A percentile compares a stretch with the other conserved stretches of the same genome.
Conservation (phyloP, 2,329 filamentous ascomycete genomes). For the Fusarium guadeloupense region DNA sequence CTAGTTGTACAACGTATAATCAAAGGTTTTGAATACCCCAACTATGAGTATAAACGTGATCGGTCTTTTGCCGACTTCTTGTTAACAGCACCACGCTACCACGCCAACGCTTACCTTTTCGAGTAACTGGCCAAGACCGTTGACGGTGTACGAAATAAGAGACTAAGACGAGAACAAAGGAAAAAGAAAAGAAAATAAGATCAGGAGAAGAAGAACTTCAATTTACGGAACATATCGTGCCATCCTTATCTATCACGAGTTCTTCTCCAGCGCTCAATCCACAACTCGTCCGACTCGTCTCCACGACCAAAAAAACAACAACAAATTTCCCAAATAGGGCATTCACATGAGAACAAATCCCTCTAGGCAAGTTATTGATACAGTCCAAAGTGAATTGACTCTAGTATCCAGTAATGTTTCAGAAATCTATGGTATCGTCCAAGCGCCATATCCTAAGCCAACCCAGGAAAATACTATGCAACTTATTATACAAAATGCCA, state of each 20-base stretch:
- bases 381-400: neutral
- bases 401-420: neutral
- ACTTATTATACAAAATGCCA: constrained; percentile 1
- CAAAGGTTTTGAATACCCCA: neutral
- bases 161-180: no score
- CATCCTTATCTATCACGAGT: neutral
- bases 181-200: neutral
- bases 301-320: constrained; percentile 1
- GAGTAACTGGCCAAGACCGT: neutral
- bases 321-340: constrained; percentile 6
- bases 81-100: neutral
- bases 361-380: neutral
- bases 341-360: constrained; percentile 1
- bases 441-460: constrained; percentile 21
- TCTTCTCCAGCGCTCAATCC: neutral
- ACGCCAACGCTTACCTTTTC: neutral
- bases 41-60: neutral
- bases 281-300: neutral
- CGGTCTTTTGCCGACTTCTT: neutral
- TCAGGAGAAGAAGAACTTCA: neutral
- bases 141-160: neutral
- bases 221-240: neutral
- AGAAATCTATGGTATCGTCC: constrained; percentile 22
- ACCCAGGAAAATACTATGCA: neutral
- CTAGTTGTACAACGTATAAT: neutral